A percentile compares a stretch with the other conserved stretches of the same genome.
These are phyloP conservation scores for Xylariomycetidae sp. DNA, from an alignment of 2,329 filamentous ascomycete genomes.

Conservation along the genomic window DNA sequence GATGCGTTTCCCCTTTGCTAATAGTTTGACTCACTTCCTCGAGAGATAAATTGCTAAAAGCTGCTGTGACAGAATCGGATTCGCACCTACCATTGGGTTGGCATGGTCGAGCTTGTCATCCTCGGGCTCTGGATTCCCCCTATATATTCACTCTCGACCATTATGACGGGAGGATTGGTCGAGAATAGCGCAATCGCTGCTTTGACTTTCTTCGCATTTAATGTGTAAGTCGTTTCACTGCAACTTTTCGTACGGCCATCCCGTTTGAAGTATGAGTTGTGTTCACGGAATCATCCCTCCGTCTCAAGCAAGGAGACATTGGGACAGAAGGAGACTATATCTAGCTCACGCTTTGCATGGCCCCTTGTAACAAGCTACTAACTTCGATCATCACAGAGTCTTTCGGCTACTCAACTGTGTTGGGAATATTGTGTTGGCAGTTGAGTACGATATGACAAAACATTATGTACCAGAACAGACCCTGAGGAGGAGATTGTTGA, in stretches of 20 bases:
- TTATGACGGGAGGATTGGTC: constrained; percentile 7
- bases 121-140: constrained; percentile 28
- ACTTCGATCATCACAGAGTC: no score
- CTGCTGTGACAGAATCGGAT: no score
- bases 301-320: no score
- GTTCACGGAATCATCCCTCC: no score
- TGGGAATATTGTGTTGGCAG: constrained; percentile 33
- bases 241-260: no score
- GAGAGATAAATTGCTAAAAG: no score
- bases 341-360: no score
- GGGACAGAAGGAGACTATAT: no score
- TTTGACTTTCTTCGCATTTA: constrained; percentile 30
- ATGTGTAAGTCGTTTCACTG: constrained; percentile 29
- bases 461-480: constrained; percentile 29
- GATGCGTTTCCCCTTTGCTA: no score
- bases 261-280: no score
- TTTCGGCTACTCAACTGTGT: constrained; percentile 35
- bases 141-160: constrained; percentile 19
- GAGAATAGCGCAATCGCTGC: constrained; percentile 23
- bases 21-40: no score
- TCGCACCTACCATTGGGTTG: constrained; percentile 35
- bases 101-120: constrained; percentile 33
- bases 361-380: no score
- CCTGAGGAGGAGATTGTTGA: constrained; percentile 17
- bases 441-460: constrained; percentile 34